phyloP scores from a whole-genome alignment of 805 yeast species.

The Lipomyces yamadae region DNA sequence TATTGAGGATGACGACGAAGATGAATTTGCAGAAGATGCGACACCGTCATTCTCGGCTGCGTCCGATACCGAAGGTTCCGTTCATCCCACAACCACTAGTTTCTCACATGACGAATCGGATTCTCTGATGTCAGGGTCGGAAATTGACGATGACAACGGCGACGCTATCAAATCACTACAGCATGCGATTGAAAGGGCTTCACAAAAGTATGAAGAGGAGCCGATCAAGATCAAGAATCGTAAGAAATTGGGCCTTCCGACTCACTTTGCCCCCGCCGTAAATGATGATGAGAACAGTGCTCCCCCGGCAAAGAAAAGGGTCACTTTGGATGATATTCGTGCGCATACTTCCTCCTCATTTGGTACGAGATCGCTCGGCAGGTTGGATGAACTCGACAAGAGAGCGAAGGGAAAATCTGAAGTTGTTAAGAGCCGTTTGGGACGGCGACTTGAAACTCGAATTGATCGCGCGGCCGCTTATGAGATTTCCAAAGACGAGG shows the following conservation, averaged over 20 bases:
- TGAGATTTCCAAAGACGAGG: conserved; percentile 84
- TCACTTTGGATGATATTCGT: conserved; percentile 58
- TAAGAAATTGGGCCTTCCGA: conserved; percentile 14
- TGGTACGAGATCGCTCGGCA: conserved; percentile 54
- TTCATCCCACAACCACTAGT: conserved; percentile 9
- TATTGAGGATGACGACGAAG: conserved; percentile 49
- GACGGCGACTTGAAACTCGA: conserved; percentile 81
- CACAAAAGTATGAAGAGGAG: conserved; percentile 43
- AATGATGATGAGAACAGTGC: conserved; percentile 12
- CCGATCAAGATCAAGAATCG: conserved; percentile 9
- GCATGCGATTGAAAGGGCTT: conserved; percentile 74
- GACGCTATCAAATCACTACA: conserved; percentile 66
- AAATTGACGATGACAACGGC: conserved; percentile 47
- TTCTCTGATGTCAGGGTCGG: conserved; percentile 71
- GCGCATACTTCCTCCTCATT: conserved; percentile 66
- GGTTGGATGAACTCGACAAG: conserved; percentile 49
- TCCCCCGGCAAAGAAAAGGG: conserved; percentile 47
- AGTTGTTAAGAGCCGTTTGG: conserved; percentile 78
- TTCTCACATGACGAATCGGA: conserved; percentile 62
- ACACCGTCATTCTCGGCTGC: conserved; percentile 41
- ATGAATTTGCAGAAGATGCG: not conserved
- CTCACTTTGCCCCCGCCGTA: conserved; percentile 12
- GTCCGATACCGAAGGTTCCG: not conserved
- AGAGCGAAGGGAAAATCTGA: conserved; percentile 42
- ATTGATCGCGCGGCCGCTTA: conserved; percentile 89